Evolutionary conservation across 768 basidiomycete species (phyloP).

Genomic region (Boletus sp.): DNA sequence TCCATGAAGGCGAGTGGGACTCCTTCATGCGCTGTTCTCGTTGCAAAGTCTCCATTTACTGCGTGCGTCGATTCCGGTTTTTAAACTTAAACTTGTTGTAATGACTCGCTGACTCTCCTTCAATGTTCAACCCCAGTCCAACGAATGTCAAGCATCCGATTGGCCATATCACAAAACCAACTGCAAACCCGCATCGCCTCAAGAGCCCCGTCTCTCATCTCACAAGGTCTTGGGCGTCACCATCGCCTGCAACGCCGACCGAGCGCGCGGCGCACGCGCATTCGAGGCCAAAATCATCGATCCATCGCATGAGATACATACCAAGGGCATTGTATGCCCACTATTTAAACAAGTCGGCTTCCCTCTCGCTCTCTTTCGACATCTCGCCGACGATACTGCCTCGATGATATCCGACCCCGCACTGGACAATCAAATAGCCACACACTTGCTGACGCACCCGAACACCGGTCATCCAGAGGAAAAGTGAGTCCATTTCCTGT

Average conservation of each 20-base stretch:
- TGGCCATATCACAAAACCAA: conserved; percentile 22
- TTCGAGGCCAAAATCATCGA: conserved; percentile 23
- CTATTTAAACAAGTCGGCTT: conserved; percentile 30
- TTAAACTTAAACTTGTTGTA: not conserved
- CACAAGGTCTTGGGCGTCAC: conserved; percentile 18
- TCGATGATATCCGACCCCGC: conserved; percentile 21
- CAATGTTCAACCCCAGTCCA: conserved; percentile 15
- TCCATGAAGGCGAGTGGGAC: conserved; percentile 10
- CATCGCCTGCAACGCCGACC: conserved; percentile 26
- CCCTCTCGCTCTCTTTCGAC: conserved; percentile 30
- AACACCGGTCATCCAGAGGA: conserved; percentile 25
- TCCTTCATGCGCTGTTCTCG: conserved; percentile 28
- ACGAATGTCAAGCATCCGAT: conserved; percentile 24
- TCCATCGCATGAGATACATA: conserved; percentile 27
- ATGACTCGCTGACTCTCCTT: not conserved
- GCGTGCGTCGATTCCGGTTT: conserved; percentile 12
- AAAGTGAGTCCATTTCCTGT: conserved; percentile 7
- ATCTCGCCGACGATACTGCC: conserved; percentile 17
- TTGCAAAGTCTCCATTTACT: conserved; percentile 24
- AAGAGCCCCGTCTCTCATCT: not conserved
- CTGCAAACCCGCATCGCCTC: conserved; percentile 5
- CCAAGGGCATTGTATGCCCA: conserved; percentile 22
- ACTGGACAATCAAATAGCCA: conserved; percentile 31
- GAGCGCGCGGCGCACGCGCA: conserved; percentile 20
- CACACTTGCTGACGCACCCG: conserved; percentile 31